Base-by-base conservation (phyloP, 768 basidiomycete genomes). In the Kondoa malvinella region DNA sequence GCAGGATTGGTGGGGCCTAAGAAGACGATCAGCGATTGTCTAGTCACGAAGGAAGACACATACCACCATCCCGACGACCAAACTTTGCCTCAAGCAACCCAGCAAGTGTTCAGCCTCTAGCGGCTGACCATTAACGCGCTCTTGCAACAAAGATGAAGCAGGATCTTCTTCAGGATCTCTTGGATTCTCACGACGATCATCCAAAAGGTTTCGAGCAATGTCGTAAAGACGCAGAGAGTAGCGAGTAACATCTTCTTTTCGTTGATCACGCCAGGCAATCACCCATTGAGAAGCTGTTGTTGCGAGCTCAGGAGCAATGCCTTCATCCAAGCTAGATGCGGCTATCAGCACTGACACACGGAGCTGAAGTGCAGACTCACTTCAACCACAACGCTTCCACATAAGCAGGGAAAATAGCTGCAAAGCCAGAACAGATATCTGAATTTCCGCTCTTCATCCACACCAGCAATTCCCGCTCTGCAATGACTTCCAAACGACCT, bases 341-440 rank as follows among this genome's bases (percentile, higher is more conserved):
- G 32, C 64, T 16, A 59, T 66, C 31, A 65, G 63, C 27, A 34
- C 4, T 15, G 14, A 34, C 21, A 64, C 21, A 29, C n/a, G 31
- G 14, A 3, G 31, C 25, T 14, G 31, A 15, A 31, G 4, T 4
- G n/a, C 25, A 12, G 34, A 30, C 29, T 34, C 29, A 64, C 25
- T n/a, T 25, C 29, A 34, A 34, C 29, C 64, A 64, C 0, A 25
- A 1, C 12, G 67, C 33, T 33, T 64, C 63, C 33, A 61, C 66
- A 34, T 31, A 67, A 25, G 67, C 69, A 1, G 64, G 56, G 29
- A 64, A 70, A 1, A 50, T 16, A 0, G 69, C 66, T 21, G 33
- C 66, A 32, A 67, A 71, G 60, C 65, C 65, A n/a, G 29, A 40
- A n/a, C 65, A 70, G 34, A 69, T 34, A 62, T 69, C 68, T 15